A percentile compares a stretch with the other conserved stretches of the same genome.
Conservation (phyloP, 108 stramenopile species). For the Pseudonitzschia multiseries region DNA sequence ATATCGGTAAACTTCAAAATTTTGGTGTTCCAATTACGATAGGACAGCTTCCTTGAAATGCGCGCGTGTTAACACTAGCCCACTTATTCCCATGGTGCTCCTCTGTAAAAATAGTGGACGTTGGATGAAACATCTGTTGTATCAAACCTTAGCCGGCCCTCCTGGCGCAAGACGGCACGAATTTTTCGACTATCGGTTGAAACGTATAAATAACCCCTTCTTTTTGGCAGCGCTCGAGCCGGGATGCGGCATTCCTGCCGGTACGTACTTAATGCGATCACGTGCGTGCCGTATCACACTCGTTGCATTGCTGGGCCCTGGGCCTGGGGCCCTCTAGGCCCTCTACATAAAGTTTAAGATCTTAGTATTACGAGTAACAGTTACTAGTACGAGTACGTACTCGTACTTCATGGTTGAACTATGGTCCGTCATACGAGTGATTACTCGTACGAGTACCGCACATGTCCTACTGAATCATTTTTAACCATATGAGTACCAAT, state of each 20-base stretch:
- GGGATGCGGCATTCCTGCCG: background rate
- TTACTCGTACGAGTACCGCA: too few species aligned
- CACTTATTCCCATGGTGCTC: background rate
- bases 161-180: background rate
- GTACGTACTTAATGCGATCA: too few species aligned
- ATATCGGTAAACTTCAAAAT: background rate
- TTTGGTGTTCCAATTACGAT: background rate
- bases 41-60: background rate
- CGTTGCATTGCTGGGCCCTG: too few species aligned
- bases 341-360: too few species aligned
- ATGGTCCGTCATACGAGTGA: too few species aligned
- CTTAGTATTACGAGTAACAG: too few species aligned
- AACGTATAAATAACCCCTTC: background rate
- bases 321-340: too few species aligned
- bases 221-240: background rate
- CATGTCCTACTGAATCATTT: too few species aligned
- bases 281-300: too few species aligned
- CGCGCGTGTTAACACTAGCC: background rate
- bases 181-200: background rate
- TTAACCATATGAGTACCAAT: too few species aligned
- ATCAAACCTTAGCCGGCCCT: background rate
- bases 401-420: too few species aligned
- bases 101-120: background rate
- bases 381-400: too few species aligned
- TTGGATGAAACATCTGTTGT: background rate